Conservation (phyloP, 1,284 basidiomycete species). For the Waitea zeae region DNA sequence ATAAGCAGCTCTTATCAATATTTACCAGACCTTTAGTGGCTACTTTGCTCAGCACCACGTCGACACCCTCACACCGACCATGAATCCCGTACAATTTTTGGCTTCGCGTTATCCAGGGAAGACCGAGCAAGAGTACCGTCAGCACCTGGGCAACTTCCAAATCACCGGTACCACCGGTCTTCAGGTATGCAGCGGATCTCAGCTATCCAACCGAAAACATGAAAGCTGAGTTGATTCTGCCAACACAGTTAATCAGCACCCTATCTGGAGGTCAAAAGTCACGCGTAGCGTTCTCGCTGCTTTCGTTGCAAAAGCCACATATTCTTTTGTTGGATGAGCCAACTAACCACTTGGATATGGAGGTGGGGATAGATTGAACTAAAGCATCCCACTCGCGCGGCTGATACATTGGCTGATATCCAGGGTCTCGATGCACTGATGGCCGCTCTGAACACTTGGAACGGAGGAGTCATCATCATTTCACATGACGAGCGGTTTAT, state of each 20-base stretch:
- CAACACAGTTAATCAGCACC: slow-evolving; percentile 64
- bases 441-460: slow-evolving; percentile 76
- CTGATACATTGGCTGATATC: not conserved
- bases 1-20: not conserved
- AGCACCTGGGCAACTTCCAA: slow-evolving; percentile 94
- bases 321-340: slow-evolving; percentile 89
- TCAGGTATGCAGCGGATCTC: no score
- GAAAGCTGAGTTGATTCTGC: no score
- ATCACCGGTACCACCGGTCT: slow-evolving; percentile 95
- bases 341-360: slow-evolving; percentile 95
- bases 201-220: no score
- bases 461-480: slow-evolving; percentile 91
- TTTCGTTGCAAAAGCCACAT: slow-evolving; percentile 81
- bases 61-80: slow-evolving; percentile 72
- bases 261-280: slow-evolving; percentile 96
- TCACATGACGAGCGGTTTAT: slow-evolving; percentile 93
- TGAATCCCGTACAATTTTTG: slow-evolving; percentile 87
- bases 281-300: slow-evolving; percentile 87
- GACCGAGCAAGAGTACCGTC: slow-evolving; percentile 92
- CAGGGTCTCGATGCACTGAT: slow-evolving; percentile 92
- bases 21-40: slow-evolving; percentile 41
- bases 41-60: slow-evolving; percentile 99
- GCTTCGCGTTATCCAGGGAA: slow-evolving; percentile 86
- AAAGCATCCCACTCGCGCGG: not conserved
- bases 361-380: slow-evolving; percentile 27